These are phyloP conservation scores for Asparagopsis taxiformis DNA, from an alignment of 31 red algal species.

Conservation along the genomic window DNA sequence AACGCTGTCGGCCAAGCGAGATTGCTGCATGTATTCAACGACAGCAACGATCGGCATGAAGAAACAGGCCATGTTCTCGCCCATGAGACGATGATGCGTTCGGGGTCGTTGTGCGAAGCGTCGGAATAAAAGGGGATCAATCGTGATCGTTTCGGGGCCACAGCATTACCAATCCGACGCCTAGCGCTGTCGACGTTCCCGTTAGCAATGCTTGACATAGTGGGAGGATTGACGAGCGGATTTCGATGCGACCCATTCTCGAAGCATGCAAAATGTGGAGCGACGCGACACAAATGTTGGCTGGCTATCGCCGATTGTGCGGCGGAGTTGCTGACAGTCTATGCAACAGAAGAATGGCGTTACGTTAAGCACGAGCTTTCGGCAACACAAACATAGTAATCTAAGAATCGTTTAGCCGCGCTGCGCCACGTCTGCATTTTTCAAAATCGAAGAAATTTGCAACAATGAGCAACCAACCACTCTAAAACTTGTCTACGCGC, in stretches of 20 bases:
- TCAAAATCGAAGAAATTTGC: too few relatives aligned
- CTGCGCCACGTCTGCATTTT: too few relatives aligned
- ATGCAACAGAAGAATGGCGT: too few relatives aligned
- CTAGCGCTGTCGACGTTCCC: background rate
- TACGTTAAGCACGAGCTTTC: too few relatives aligned
- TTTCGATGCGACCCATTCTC: background rate
- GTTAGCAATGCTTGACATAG: conserved; percentile 36
- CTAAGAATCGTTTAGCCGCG: too few relatives aligned
- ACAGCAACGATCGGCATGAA: conserved; percentile 13
- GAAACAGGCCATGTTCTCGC: conserved; percentile 55
- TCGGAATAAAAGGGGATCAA: conserved; percentile 55
- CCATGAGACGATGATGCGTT: conserved; percentile 34
- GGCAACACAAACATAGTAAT: too few relatives aligned
- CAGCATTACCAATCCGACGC: conserved; percentile 6
- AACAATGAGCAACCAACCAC: too few relatives aligned
- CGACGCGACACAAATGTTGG: conserved; percentile 1
- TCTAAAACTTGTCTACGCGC: too few relatives aligned
- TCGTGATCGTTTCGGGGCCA: conserved; percentile 24
- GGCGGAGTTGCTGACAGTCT: background rate
- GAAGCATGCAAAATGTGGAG: background rate
- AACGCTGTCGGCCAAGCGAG: background rate
- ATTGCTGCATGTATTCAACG: conserved; percentile 32
- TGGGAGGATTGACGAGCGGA: conserved; percentile 18
- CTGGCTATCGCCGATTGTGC: too few relatives aligned
- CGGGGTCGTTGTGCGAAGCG: conserved; percentile 61